Base-by-base conservation (phyloP, 257 asterid genomes). In the Lavandula angustifolia region DNA sequence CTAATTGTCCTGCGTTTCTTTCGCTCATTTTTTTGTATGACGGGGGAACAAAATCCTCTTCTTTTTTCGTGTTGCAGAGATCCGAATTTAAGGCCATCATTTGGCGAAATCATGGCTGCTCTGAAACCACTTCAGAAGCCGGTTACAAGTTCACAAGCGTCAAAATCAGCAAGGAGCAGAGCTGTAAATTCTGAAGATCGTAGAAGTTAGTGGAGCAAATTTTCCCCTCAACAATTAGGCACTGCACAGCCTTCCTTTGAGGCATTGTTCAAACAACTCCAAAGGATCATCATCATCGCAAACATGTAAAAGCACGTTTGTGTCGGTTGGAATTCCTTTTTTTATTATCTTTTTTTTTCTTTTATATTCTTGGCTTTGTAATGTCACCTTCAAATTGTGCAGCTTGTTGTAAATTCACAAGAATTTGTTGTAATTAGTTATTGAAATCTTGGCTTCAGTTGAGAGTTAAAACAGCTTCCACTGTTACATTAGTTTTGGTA, bases 81-180 rank as follows among this genome's bases (percentile, higher is more conserved):
- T 73, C 92, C 95, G 42, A 87, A 72, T 34, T 73, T 82, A 65
- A 79, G 99, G 67, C 99, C 99, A 37, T 75, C 99, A 4, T 94
- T 94, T 65, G 70, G 86, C 5, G 92, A 94, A 73, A 94, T 94
- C n/a, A 94, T 94, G 94, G 87, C 94, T 49, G 87, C 91, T 43
- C 46, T 94, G 60, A 94, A 84, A 70, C 97, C 94, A 2, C 83
- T 94, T 64, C 96, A 87, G 77, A 92, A 85, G 84, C 84, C 97
- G 31, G 73, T 76, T 9, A 66, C 83, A 4, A 75, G 79, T 70
- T 76, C 98, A 32, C 91, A 80, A 35, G 78, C 60, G 54, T 65
- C 81, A 6, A 79, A 82, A 76, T 63, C 81, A 10, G 79, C 37
- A 47, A 78, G 69, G 77, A 78, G 87, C 54, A 71, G 80, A 62